Base-by-base conservation (phyloP, 1,284 basidiomycete species). In the Leccinum subatratum region DNA sequence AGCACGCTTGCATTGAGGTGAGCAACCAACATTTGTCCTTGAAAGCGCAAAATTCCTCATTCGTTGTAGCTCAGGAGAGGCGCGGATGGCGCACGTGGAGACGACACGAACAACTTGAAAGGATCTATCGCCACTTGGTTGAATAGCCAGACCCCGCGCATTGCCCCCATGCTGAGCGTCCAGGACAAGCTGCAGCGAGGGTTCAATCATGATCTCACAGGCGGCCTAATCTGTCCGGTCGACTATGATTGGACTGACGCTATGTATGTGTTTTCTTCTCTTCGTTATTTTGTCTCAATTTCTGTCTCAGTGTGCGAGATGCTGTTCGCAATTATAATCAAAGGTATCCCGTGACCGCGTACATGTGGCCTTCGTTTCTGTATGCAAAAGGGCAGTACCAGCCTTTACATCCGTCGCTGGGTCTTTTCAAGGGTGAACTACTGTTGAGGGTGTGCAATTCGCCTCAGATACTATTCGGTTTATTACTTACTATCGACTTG, bases 181-280 rank as follows among this genome's bases (percentile, higher is more conserved):
- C 16, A 32, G 0, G n/a, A 61, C 1, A 57, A 71, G 14, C 7
- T 16, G 11, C 63, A 70, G 11, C 62, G 70, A 42, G 74, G 77
- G 0, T 68, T 77, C n/a, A n/a, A 67, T 14, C 68, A 78, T 30
- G 66, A 75, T 37, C 18, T 66, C 12, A 75, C 74, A 11, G 77
- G 74, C 2, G 7, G 51, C 3, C 70, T 77, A 1, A 57, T 78
- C 0, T 76, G 72, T 32, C 77, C 73, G 0, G 70, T 72, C 3
- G 69, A 74, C 22, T 71, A 70, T 30, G 59, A 78, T 42, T 78
- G 77, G 75, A 56, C 66, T 28, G 68, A 76, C 34, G 1, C 7
- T 20, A 2, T 9, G 45, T 48, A 48, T n/a, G 18, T 48, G 8
- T 16, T 48, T 20, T 48, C 16, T n/a, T 8, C n/a, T 48, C 18